A percentile compares a stretch with the other conserved stretches of the same genome.
Conservation (phyloP, 1,139 yeast species). For the Suhomyces yuchorum region DNA sequence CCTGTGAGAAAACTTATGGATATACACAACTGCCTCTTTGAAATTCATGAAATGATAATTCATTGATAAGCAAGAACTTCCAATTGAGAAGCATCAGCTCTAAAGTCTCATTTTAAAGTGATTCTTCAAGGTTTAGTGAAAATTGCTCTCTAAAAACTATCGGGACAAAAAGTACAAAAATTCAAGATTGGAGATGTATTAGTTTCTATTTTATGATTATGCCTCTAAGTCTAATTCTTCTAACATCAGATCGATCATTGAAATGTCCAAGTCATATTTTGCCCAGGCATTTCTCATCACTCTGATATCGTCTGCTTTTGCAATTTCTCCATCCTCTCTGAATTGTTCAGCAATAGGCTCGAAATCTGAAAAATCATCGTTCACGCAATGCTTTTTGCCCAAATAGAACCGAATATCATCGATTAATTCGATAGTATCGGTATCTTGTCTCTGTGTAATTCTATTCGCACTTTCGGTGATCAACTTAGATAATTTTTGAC, state of each 20-base stretch:
- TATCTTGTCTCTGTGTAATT: slow-evolving; percentile 63
- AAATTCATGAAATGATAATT: too few relatives aligned
- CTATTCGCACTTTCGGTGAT: slow-evolving; percentile 55
- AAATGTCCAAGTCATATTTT: slow-evolving; percentile 37
- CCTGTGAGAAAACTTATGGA: too few relatives aligned
- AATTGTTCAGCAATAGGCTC: slow-evolving; percentile 23
- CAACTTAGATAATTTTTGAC: slow-evolving; percentile 22
- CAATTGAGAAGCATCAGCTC: too few relatives aligned
- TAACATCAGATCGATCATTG: slow-evolving; percentile 46
- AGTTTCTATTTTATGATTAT: too few relatives aligned
- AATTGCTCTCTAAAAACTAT: too few relatives aligned
- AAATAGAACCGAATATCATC: slow-evolving; percentile 76
- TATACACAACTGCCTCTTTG: too few relatives aligned
- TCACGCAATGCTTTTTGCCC: slow-evolving; percentile 46
- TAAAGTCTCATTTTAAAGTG: too few relatives aligned
- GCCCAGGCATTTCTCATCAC: slow-evolving; percentile 33
- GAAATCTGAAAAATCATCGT: slow-evolving; percentile 34
- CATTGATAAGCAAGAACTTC: too few relatives aligned
- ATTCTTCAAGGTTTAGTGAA: too few relatives aligned
- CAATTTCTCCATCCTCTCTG: slow-evolving; percentile 16
- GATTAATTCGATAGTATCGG: slow-evolving; percentile 76
- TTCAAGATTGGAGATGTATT: too few relatives aligned
- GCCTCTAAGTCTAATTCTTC: slow-evolving; percentile 49
- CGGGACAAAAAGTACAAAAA: too few relatives aligned
- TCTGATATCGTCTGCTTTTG: slow-evolving; percentile 26